Evolutionary conservation across 2,329 filamentous ascomycete genomes (phyloP).

Genomic region (Dothideomycetes sp.): DNA sequence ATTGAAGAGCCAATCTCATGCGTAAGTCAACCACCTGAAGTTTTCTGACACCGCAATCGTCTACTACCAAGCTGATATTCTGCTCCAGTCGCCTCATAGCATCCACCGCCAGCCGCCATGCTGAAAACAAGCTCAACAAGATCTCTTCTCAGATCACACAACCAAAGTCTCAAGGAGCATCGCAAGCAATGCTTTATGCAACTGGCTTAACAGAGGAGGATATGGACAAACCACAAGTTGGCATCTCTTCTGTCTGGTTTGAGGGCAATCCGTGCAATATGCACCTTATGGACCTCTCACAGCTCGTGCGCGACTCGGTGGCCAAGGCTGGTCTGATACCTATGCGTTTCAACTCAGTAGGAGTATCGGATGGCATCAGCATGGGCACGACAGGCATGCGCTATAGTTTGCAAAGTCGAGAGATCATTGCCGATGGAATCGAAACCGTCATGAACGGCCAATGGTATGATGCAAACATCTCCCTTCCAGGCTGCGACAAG

Average conservation of each 20-base stretch:
- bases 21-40: no score
- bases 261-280: constrained; percentile 98
- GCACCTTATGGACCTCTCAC: constrained; percentile 86
- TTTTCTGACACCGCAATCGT: no score
- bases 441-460: constrained; percentile 98
- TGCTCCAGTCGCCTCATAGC: no score
- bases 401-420: constrained; percentile 69
- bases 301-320: constrained; percentile 62
- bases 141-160: constrained; percentile 80
- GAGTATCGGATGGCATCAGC: constrained; percentile 92
- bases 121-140: no score
- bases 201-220: constrained; percentile 78
- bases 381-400: constrained; percentile 98
- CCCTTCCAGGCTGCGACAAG: constrained; percentile 96
- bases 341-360: constrained; percentile 98
- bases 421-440: constrained; percentile 95
- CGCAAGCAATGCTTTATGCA: constrained; percentile 97
- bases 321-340: constrained; percentile 67
- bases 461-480: constrained; percentile 97
- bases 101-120: no score
- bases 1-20: no score
- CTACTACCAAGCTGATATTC: no score
- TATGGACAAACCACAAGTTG: constrained; percentile 94
- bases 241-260: constrained; percentile 97
- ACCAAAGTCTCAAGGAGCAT: constrained; percentile 95